Evolutionary conservation across 306 rosid genomes (phyloP), one percentile per base, ranked within the genome.

Genomic region (Trichosanthes truncata): DNA sequence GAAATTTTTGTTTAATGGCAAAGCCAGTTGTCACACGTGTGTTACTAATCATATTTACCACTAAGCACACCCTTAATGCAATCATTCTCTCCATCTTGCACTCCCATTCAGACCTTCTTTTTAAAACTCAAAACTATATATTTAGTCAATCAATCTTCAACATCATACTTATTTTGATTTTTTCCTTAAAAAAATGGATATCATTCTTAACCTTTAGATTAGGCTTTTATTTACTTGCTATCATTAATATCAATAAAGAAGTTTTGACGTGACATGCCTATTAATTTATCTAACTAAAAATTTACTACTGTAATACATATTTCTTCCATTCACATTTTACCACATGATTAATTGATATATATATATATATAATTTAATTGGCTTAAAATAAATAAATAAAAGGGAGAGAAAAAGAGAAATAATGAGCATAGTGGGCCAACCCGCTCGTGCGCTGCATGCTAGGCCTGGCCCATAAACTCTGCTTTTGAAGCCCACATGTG

Each of bases 1-100:
- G 53, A 29, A 46, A 77, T 40, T 43, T 69, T 68, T 72, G 85
- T 69, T 88, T 76, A 49, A 12, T 43, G 36, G 81, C 33, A 82
- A 85, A 84, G 88, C 91, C 93, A 88, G 93, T 89, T 92, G 98
- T 82, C 89, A 88, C 95, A 89, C 92, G 96, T 87, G 96, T 85
- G 91, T 83, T 79, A 61, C 84, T 92, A 90, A 95, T 95, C 96
- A 95, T 95, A 92, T 83, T 92, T 84, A 91, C 91, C 99, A 91
- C 93, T 87, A 81, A 85, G 63, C 86, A 84, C 82, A 79, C 79
- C 87, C 65, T 84, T 69, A 69, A 79, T 82, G 88, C 83, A 91
- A 93, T 91, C 88, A 91, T 91, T 83, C 89, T 65, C 68, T 85
- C 91, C 91, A 87, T 86, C 88, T 87, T 63, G 76, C 76, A 57